These are phyloP conservation scores for Vanrija humicola DNA, from an alignment of 1,284 basidiomycete genomes.

Conservation along the genomic window DNA sequence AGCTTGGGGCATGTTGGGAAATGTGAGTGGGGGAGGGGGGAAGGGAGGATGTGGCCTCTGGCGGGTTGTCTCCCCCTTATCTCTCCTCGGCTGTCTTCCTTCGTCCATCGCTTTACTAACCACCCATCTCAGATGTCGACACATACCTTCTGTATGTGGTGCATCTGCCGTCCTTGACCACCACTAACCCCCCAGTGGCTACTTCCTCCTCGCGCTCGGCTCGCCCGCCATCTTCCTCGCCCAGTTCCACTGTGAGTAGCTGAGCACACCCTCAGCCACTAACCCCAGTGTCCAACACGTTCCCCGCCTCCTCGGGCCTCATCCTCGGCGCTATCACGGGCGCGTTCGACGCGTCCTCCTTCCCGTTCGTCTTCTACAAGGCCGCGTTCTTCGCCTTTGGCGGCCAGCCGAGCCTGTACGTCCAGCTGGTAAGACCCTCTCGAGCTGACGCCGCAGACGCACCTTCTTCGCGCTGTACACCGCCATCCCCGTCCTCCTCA, in stretches of 20 bases:
- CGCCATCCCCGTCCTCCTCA: constrained; percentile 22
- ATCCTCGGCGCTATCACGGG: constrained; percentile 49
- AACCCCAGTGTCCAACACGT: constrained; percentile 45
- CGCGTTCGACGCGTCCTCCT: constrained; percentile 48
- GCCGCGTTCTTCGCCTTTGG: constrained; percentile 27
- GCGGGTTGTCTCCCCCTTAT: too few relatives aligned
- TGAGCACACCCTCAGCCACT: neutral
- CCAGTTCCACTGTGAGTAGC: constrained; percentile 33
- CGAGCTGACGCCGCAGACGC: constrained; percentile 7
- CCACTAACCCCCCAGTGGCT: constrained; percentile 27
- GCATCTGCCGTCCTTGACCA: too few relatives aligned
- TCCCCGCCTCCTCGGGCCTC: constrained; percentile 47
- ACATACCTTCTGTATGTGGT: constrained; percentile 30
- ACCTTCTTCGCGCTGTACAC: too few relatives aligned
- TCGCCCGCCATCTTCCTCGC: constrained; percentile 46
- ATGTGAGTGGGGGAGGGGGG: constrained; percentile 13
- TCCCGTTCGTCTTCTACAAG: constrained; percentile 44
- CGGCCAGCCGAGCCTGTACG: neutral
- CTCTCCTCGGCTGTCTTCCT: too few relatives aligned
- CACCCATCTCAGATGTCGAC: constrained; percentile 26
- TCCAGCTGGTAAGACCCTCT: constrained; percentile 13
- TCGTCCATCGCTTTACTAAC: neutral
- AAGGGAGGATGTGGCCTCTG: too few relatives aligned
- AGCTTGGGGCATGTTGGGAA: constrained; percentile 24
- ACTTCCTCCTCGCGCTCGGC: constrained; percentile 46